Evolutionary conservation across 2,329 filamentous ascomycete genomes (phyloP), one percentile per base, ranked within the genome.

Genomic region (Neofusicoccum sp.): DNA sequence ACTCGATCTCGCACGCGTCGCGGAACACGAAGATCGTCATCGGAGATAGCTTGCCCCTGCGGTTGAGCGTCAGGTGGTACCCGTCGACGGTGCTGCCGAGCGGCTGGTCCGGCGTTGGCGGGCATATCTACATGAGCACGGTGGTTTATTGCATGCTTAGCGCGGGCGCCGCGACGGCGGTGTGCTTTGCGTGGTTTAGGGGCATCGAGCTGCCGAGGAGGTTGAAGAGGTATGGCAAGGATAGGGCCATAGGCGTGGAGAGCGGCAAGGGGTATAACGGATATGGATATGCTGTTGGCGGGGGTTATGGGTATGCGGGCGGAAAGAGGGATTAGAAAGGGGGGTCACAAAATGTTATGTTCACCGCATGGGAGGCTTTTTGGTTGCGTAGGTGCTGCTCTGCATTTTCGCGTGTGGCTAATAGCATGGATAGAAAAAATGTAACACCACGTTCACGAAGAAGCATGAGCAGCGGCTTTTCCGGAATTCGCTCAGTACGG

Each of bases 11-110:
- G 14, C 86, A 89, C 20, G 47, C 78, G 74, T 53, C 80, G 70
- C 53, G 82, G 76, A 78, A 81, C 4, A 79, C 80, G 0, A 87
- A 87, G 68, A 84, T 97, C 49, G 85, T 97, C 33, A 96, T 97
- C 65, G 93, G 93, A 11, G 93, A 98, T 74, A 84, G 89, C 4
- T 75, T 98, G 61, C 88, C 90, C 0, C 79, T 98, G 67, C 83
- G 81, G 45, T 90, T 98, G 69, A 89, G 86, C 41, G 88, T 98
- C 12, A 81, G 91, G 45, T 98, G 95, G 95, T 95, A 93, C 73
- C 89, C 89, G 1, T 89, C 84, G 26, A 88, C 89, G 0, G 80
- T 82, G 38, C 78, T 93, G 65, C 90, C 89, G 65, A 73, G 80
- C 62, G 68, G 82, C 64, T 80, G 84, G 83, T 62, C 76, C 67